phyloP scores from a whole-genome alignment of 2,329 filamentous ascomycete species.

The Sclerotinia borealis region DNA sequence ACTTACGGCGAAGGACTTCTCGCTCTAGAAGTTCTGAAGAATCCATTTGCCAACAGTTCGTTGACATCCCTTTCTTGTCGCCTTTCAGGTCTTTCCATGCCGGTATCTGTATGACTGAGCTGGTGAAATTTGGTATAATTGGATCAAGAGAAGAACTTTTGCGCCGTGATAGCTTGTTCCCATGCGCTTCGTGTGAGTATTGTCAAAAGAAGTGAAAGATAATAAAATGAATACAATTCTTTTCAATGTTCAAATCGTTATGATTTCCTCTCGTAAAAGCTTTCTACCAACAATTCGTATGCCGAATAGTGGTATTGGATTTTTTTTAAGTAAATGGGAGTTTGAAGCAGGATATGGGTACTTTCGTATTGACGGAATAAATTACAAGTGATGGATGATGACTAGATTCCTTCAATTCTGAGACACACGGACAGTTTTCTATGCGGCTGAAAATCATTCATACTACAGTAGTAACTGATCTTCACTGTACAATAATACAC shows the following conservation, averaged over 20 bases:
- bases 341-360: background rate
- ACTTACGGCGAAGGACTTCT: constrained; percentile 34
- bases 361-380: background rate
- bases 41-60: constrained; percentile 41
- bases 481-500: background rate
- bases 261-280: background rate
- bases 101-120: background rate
- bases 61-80: constrained; percentile 20
- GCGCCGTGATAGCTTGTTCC: background rate
- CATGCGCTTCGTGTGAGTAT: background rate
- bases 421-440: constrained; percentile 10
- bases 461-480: no score
- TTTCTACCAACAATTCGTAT: background rate
- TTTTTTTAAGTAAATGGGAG: background rate
- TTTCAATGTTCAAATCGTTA: background rate
- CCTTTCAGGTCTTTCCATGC: constrained; percentile 21
- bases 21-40: constrained; percentile 44
- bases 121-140: background rate
- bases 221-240: background rate
- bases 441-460: background rate
- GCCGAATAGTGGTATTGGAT: background rate
- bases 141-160: background rate
- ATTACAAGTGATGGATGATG: constrained; percentile 1
- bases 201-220: background rate
- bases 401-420: background rate